Evolutionary conservation across 2,329 filamentous ascomycete species (phyloP).

Genomic region (Kalaharituber pfeilii): DNA sequence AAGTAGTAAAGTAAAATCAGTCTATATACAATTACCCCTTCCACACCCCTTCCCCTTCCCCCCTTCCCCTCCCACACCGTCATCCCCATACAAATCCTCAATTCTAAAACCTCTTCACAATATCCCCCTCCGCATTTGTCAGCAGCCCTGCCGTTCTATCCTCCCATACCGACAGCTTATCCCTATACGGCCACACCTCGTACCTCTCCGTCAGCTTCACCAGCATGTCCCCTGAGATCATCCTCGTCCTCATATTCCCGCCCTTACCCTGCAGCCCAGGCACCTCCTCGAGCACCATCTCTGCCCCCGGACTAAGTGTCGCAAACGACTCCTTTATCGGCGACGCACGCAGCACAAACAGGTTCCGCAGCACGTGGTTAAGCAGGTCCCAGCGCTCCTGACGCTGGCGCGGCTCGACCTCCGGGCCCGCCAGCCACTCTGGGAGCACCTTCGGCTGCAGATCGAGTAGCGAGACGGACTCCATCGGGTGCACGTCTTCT

Average conservation of each 20-base stretch:
- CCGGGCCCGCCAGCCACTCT: constrained; percentile 11
- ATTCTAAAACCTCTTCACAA: background rate
- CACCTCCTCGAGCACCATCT: constrained; percentile 34
- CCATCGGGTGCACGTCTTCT: background rate
- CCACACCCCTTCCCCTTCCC: too few relatives aligned
- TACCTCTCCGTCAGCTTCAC: constrained; percentile 42
- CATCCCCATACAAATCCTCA: background rate
- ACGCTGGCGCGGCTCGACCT: constrained; percentile 22
- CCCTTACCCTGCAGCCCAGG: constrained; percentile 26
- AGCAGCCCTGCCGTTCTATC: background rate
- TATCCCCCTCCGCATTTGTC: background rate
- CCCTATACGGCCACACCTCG: constrained; percentile 45
- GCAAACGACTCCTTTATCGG: constrained; percentile 34
- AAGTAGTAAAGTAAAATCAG: too few relatives aligned
- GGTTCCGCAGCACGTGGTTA: constrained; percentile 34
- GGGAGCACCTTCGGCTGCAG: constrained; percentile 7
- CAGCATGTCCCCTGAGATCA: constrained; percentile 39
- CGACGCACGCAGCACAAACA: constrained; percentile 27
- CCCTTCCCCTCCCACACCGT: too few relatives aligned
- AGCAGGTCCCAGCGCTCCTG: constrained; percentile 34
- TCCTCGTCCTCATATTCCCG: constrained; percentile 31
- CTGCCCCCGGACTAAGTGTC: constrained; percentile 41
- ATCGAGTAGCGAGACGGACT: constrained; percentile 11
- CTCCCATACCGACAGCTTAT: background rate
- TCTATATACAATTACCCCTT: too few relatives aligned